Evolutionary conservation across 208 protist species (phyloP).

Genomic region (Strigomonas culicis): DNA sequence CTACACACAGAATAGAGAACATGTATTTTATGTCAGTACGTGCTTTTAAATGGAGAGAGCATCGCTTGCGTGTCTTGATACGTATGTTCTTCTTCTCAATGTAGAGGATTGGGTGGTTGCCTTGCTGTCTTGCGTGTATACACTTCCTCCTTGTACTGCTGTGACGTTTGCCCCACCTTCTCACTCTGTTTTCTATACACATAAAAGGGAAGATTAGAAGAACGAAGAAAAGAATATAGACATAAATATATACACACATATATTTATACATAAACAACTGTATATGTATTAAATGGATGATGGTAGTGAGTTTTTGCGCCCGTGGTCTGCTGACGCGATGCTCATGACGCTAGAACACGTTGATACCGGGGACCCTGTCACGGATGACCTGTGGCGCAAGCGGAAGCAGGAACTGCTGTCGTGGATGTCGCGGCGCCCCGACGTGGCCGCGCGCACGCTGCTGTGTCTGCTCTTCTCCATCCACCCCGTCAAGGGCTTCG

Average conservation of each 20-base stretch:
- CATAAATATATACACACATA: too few relatives aligned
- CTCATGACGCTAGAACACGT: conserved; percentile 45
- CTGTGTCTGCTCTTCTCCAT: conserved; percentile 53
- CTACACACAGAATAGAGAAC: neutral
- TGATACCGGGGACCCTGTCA: neutral
- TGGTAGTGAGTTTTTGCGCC: conserved; percentile 33
- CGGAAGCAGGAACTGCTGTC: conserved; percentile 29
- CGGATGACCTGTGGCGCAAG: conserved; percentile 18
- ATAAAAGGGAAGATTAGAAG: too few relatives aligned
- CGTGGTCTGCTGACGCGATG: conserved; percentile 51
- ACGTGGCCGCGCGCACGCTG: conserved; percentile 63
- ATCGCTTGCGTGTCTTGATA: too few relatives aligned
- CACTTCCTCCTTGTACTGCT: too few relatives aligned
- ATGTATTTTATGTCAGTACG: too few relatives aligned
- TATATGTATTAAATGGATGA: conserved; percentile 11
- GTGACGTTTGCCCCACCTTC: too few relatives aligned
- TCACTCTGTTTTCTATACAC: conserved; percentile 10
- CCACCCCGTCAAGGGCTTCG: neutral
- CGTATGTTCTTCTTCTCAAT: too few relatives aligned
- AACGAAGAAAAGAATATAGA: too few relatives aligned
- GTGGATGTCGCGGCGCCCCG: conserved; percentile 38
- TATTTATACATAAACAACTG: neutral
- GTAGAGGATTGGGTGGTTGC: too few relatives aligned
- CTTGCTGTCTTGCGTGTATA: too few relatives aligned
- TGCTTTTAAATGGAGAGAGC: too few relatives aligned